A percentile compares a stretch with the other conserved stretches of the same genome.
These are phyloP conservation scores for Solioccasus polychromus DNA, from an alignment of 768 basidiomycete genomes.

Conservation along the genomic window DNA sequence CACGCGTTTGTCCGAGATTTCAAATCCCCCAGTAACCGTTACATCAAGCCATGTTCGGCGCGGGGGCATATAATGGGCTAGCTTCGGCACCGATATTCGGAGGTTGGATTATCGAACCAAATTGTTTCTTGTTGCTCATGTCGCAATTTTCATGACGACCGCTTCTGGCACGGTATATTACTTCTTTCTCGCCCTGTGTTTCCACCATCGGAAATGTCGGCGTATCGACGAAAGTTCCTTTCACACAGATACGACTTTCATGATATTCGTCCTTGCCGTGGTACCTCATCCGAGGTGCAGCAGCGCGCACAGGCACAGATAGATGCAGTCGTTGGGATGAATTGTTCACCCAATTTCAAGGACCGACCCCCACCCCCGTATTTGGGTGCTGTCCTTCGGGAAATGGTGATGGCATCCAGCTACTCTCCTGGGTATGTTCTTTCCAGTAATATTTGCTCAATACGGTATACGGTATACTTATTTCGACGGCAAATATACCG, in stretches of 20 bases:
- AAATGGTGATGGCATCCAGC: slow-evolving; percentile 21
- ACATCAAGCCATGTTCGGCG: slow-evolving; percentile 65
- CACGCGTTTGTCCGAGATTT: slow-evolving; percentile 77
- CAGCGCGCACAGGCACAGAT: slow-evolving; percentile 25
- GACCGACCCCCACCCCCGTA: slow-evolving; percentile 26
- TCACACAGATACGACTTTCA: slow-evolving; percentile 14
- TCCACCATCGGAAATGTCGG: not conserved
- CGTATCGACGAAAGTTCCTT: too few species aligned
- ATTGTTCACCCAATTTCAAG: slow-evolving; percentile 23
- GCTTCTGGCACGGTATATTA: slow-evolving; percentile 1
- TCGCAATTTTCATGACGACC: not conserved
- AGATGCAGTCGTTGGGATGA: slow-evolving; percentile 20
- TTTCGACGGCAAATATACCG: not conserved
- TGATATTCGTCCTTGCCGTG: slow-evolving; percentile 26
- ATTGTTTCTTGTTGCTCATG: not conserved
- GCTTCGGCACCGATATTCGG: slow-evolving; percentile 4
- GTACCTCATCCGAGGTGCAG: slow-evolving; percentile 25
- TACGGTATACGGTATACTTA: not conserved
- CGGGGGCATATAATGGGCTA: too few species aligned
- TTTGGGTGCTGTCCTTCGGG: slow-evolving; percentile 23
- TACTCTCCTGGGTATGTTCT: slow-evolving; percentile 7
- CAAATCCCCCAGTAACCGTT: slow-evolving; percentile 75
- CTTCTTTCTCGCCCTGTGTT: not conserved
- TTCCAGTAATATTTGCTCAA: too few species aligned
- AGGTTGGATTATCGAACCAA: not conserved